Conservation (phyloP, 176 grass and related monocot species). For the Metroxylon sagu region DNA sequence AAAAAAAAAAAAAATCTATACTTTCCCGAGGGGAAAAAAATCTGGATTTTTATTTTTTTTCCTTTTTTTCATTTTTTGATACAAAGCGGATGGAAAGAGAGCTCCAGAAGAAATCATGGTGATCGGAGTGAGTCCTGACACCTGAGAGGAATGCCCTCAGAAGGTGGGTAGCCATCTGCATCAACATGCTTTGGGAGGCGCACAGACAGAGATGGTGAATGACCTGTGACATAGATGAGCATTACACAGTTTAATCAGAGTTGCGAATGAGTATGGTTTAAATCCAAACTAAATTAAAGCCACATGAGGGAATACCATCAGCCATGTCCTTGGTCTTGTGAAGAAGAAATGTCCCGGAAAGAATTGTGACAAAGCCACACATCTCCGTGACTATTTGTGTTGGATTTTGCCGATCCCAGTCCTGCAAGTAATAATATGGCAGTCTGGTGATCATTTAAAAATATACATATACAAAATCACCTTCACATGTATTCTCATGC, state of each 20-base stretch:
- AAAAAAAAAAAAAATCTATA: constrained; percentile 36
- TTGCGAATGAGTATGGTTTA: too few species aligned
- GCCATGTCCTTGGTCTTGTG: constrained; percentile 78
- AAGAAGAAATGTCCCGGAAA: constrained; percentile 76
- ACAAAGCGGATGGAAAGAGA: background rate
- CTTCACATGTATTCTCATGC: background rate
- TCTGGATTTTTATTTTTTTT: constrained; percentile 13
- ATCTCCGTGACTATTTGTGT: constrained; percentile 77
- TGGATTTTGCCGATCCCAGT: constrained; percentile 72
- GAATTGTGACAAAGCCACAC: constrained; percentile 69
- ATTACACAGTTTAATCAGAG: too few species aligned
- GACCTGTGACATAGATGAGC: constrained; percentile 5
- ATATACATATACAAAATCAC: background rate
- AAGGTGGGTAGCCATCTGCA: constrained; percentile 11
- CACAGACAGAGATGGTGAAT: constrained; percentile 24
- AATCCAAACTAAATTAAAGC: too few species aligned
- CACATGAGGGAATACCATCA: constrained; percentile 20
- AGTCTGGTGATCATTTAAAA: too few species aligned
- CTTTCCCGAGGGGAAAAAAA: constrained; percentile 32
- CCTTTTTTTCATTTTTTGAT: background rate
- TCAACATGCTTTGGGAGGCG: constrained; percentile 32
- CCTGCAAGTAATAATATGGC: constrained; percentile 14
- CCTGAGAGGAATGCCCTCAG: constrained; percentile 55
- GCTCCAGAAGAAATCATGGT: constrained; percentile 9
- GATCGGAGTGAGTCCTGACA: constrained; percentile 40